Evolutionary conservation across 2,329 filamentous ascomycete species (phyloP), one percentile per base, ranked within the genome.

Genomic region (Cryphonectria naterciae): DNA sequence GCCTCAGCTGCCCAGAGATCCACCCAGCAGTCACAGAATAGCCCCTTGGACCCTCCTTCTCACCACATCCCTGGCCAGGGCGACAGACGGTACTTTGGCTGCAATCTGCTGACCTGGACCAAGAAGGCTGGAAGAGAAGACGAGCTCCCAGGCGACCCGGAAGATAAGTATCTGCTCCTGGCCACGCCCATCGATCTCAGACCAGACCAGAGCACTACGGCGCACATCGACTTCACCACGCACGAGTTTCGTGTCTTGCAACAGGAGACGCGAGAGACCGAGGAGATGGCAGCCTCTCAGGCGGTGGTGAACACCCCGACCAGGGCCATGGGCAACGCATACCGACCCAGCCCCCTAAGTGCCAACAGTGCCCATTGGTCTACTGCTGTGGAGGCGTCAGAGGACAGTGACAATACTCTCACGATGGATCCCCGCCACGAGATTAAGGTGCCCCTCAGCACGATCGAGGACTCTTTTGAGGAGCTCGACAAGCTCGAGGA

Each of bases 391-490:
- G 68, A 71, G 5, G 49, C 69, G 39, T 68, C 71, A 43, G 71
- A 71, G 22, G 71, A 73, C 19, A 68, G 69, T 6, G 71, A 72
- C 62, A 72, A 72, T 35, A 72, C 71, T 0, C 62, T 70, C 22
- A 66, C 68, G 5, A 37, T 70, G n/a, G 69, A 71, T 19, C 68
- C 63, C 19, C 66, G 49, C 22, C 68, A 60, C 13, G 60, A 60
- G 19, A 64, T 67, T 43, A 71, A 68, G 32, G 28, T 62, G 2
- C 71, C 68, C 19, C 69, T 73, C 61, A 73, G 68, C 58, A 71
- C 71, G 25, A 91, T 91, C 65, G 89, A 91, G 76, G 89, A 91
- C 76, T 90, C 88, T 1, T 80, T 91, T 11, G 88, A 89, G 76
- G 88, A 88, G 73, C 81, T 91, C 28, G 89, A 91, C 75, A 82